Evolutionary conservation across 2,329 filamentous ascomycete species (phyloP).

Genomic region (Aspergillus brunneoviolaceus): DNA sequence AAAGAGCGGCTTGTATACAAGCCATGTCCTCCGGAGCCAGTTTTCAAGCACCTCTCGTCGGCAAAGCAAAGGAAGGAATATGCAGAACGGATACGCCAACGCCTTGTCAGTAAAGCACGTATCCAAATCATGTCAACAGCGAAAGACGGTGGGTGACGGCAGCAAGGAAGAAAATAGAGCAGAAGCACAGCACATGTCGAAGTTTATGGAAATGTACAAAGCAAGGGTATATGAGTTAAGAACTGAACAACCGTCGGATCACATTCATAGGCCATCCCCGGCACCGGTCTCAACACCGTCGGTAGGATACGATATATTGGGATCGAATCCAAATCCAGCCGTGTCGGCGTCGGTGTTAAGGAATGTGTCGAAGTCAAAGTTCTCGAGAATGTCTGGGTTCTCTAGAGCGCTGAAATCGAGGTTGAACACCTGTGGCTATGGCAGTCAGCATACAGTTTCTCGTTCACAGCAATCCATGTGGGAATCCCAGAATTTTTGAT

Average conservation of each 20-base stretch:
- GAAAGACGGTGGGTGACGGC: conserved; percentile 16
- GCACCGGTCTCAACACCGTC: conserved; percentile 47
- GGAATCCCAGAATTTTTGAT: not conserved
- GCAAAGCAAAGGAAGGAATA: conserved; percentile 23
- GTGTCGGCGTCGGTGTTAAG: conserved; percentile 55
- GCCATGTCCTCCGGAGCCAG: conserved; percentile 16
- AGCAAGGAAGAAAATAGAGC: conserved; percentile 17
- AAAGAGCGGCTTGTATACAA: conserved; percentile 18
- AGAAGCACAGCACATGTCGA: conserved; percentile 18
- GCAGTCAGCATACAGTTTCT: conserved; percentile 17
- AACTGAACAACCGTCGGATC: conserved; percentile 33
- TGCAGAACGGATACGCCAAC: conserved; percentile 37
- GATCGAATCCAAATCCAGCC: conserved; percentile 45
- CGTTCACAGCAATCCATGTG: not conserved
- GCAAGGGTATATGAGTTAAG: conserved; percentile 40
- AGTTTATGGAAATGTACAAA: conserved; percentile 37
- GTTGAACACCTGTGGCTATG: conserved; percentile 36
- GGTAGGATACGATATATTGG: conserved; percentile 37
- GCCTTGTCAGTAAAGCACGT: conserved; percentile 34
- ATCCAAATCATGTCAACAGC: conserved; percentile 31
- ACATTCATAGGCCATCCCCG: conserved; percentile 39
- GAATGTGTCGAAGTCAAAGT: conserved; percentile 67
- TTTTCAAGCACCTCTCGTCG: conserved; percentile 10
- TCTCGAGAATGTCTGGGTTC: conserved; percentile 49
- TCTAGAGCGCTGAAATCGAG: conserved; percentile 49